Base-by-base conservation (phyloP, 2,329 filamentous ascomycete genomes). In the Aspergillus sp. region DNA sequence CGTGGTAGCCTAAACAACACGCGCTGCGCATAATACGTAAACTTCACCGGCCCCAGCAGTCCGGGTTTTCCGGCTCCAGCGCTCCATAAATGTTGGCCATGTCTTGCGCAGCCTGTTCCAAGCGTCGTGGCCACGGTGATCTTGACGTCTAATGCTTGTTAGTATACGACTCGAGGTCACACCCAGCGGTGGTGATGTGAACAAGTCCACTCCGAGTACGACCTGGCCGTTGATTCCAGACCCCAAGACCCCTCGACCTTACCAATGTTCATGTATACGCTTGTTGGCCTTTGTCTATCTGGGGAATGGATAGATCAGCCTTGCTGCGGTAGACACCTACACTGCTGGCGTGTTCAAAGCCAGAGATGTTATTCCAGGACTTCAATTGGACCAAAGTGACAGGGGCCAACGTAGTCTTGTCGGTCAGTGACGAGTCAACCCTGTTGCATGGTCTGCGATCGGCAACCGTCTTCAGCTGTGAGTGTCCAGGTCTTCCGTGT, bases 101-200 rank as follows among this genome's bases (percentile, higher is more conserved):
- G 39, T 39, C 54, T 56, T 56, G 3, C 54, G 46, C 9, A 51
- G 54, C 14, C 51, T 41, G 39, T 46, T 56, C 54, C 54, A 56
- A 56, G 47, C 15, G 47, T 56, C 21, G 54, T 56, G 6, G 47
- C 54, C 35, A 56, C 39, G 15, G 54, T 51, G 9, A 56, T 43
- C 37, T 56, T 27, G 14, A 56, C 39, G 8, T 51, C 46, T 50
- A 14, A 12, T 15, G 12, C 7, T 19, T 27, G 27, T 31, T 11
- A 4, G 27, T 31, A 31, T 11, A 31, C 27, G 27, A 31, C 8
- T 11, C 6, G 5, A 21, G 4, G 47, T 50, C 17, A 50, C 47
- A 37, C 40, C 21, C 17, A 40, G 47, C 6, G 35, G 47, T 1
- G 9, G 12, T 17, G 46, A 23, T 8, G 4, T 12, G 23, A 39